Base-by-base conservation (phyloP, 805 yeast species). In the Cyberlindnera subsufficiens region DNA sequence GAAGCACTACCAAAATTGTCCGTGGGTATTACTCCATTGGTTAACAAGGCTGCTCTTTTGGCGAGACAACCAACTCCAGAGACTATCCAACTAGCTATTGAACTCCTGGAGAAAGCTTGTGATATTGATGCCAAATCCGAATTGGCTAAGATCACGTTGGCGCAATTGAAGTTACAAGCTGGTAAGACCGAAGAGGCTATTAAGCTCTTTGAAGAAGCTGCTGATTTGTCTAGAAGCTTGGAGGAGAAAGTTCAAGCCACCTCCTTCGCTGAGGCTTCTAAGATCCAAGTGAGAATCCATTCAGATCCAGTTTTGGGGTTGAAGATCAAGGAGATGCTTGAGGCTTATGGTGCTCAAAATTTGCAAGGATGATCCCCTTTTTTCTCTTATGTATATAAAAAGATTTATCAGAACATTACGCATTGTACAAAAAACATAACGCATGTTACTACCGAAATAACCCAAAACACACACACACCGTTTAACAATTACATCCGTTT, bases 211-310 rank as follows among this genome's bases (percentile, higher is more conserved):
- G 93, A 86, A 68, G 86, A 82, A 59, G 83, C 91, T 46, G 81
- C 93, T 42, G 75, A 75, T 44, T 74, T 90, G 53, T 84, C 96
- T 18, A 83, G 98, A 75, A 76, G 86, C 39, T 72, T 78, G 40
- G 88, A 83, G 46, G 98, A 91, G 69, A 85, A 87, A 69, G 72
- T 85, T 42, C 96, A 88, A 69, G 93, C 96, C 43, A 81, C 88
- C 49, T 82, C 93, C 16, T 85, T 86, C 56, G 90, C 91, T 46
- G 96, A 88, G 68, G 96, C 97, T 50, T 80, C 96, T 39, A 86
- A 85, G 64, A 79, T 89, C 69, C 99, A 93, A 73, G 68, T 80
- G 59, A 79, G 82, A 59, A 78, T 93, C 55, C 80, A 74, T 66
- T 66, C 73, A 41, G 93, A 85, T 59, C 86, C 87, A 34, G 65